Percentiles rank a stretch among this genome's conserved stretches.
phyloP scores from a whole-genome alignment of 2,329 filamentous ascomycete genomes.

The Alternaria sp. region DNA sequence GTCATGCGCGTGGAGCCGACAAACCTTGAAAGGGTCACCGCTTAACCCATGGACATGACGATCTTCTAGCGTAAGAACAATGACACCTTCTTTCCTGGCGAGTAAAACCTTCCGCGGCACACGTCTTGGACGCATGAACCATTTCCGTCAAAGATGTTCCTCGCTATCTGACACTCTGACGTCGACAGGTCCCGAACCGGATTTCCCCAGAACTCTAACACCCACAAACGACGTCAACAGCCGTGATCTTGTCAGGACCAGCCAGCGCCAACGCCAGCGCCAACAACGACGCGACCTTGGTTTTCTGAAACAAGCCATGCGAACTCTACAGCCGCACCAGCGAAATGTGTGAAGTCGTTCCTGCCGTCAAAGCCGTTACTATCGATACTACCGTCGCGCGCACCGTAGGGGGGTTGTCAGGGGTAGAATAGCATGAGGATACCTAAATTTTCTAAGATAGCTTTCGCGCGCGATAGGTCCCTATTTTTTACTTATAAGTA shows the following conservation, averaged over 20 bases:
- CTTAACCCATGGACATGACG: not conserved
- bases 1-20: not conserved
- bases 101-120: not conserved
- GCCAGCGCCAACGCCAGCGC: not conserved
- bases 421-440: too few relatives aligned
- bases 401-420: too few relatives aligned
- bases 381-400: too few relatives aligned
- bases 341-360: not conserved
- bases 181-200: not conserved
- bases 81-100: not conserved
- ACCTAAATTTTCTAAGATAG: too few relatives aligned
- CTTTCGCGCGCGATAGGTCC: too few relatives aligned
- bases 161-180: not conserved
- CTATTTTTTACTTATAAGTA: too few relatives aligned
- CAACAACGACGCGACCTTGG: not conserved
- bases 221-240: not conserved
- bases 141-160: not conserved
- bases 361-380: not conserved
- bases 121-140: not conserved
- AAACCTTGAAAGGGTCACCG: not conserved
- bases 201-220: not conserved
- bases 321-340: not conserved
- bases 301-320: not conserved
- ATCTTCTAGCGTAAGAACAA: not conserved
- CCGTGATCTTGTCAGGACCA: not conserved